Evolutionary conservation across 2,329 filamentous ascomycete genomes (phyloP).

Genomic region (Orbilia quercus): DNA sequence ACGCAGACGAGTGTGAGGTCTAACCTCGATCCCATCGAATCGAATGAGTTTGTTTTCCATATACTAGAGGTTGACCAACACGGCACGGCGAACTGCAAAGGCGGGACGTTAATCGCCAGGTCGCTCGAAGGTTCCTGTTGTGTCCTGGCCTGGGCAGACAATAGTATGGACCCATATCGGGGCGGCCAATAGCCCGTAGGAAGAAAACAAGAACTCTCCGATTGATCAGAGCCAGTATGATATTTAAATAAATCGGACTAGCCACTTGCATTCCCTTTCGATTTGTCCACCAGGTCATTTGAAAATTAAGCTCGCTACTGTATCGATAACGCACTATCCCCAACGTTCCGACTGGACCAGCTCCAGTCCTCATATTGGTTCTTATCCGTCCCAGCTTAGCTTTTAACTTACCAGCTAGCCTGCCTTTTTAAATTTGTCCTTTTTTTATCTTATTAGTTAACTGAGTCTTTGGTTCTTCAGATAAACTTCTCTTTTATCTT

Average conservation of each 20-base stretch:
- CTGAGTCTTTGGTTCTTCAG: slow-evolving; percentile 5
- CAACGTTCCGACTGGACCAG: slow-evolving; percentile 32
- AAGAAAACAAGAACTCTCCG: slow-evolving; percentile 47
- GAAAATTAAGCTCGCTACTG: slow-evolving; percentile 30
- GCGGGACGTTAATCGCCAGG: slow-evolving; percentile 32
- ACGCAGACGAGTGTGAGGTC: slow-evolving; percentile 18
- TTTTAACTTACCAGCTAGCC: no score
- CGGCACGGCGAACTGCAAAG: slow-evolving; percentile 10
- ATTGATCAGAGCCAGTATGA: slow-evolving; percentile 32
- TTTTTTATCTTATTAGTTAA: slow-evolving; percentile 12
- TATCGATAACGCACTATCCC: slow-evolving; percentile 33
- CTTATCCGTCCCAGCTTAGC: slow-evolving; percentile 20
- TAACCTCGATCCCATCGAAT: slow-evolving; percentile 29
- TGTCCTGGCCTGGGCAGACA: slow-evolving; percentile 26
- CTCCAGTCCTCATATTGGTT: slow-evolving; percentile 21
- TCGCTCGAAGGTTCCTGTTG: slow-evolving; percentile 51
- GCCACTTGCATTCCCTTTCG: slow-evolving; percentile 29
- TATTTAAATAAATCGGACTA: slow-evolving; percentile 46
- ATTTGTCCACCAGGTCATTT: slow-evolving; percentile 28
- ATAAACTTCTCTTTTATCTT: slow-evolving; percentile 24
- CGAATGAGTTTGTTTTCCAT: not conserved
- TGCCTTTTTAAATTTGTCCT: not conserved
- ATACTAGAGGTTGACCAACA: slow-evolving; percentile 16
- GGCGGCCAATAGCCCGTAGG: slow-evolving; percentile 42
- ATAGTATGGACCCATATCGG: no score